Evolutionary conservation across 768 basidiomycete genomes (phyloP).

Genomic region (Podaxis pistillaris): DNA sequence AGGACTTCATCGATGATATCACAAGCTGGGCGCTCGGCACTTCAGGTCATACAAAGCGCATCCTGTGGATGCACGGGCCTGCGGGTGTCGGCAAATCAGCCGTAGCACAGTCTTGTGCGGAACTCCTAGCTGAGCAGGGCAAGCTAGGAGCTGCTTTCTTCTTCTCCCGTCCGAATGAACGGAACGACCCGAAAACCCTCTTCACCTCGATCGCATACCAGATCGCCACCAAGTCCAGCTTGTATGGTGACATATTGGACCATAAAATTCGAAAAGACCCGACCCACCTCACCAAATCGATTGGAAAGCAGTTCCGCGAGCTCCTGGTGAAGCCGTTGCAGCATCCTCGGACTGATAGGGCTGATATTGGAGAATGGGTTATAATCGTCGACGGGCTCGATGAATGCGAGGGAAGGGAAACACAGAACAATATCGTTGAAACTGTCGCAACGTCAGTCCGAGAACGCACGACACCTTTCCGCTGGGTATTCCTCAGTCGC

Average conservation of each 20-base stretch:
- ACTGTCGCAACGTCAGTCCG: background rate
- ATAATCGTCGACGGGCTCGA: conserved; percentile 17
- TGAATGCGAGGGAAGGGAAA: conserved; percentile 4
- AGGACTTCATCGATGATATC: background rate
- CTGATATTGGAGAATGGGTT: background rate
- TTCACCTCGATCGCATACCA: background rate
- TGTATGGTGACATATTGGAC: background rate
- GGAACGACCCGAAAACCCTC: background rate
- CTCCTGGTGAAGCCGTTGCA: background rate
- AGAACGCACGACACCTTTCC: background rate
- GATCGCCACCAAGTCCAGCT: background rate
- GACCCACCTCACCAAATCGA: background rate
- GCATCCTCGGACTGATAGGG: background rate
- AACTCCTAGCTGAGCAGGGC: background rate
- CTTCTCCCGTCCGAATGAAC: background rate
- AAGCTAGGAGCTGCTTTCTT: background rate
- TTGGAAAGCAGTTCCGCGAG: background rate
- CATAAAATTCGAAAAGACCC: background rate
- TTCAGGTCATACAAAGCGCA: background rate
- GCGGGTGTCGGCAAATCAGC: background rate
- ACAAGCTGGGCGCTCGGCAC: background rate
- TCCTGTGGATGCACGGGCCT: background rate
- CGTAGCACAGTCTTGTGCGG: background rate
- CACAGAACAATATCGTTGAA: background rate
- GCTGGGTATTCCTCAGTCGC: conserved; percentile 14